Percentiles rank a stretch among this genome's conserved stretches.
These are phyloP conservation scores for Platanus orientalis DNA, from an alignment of 164 flowering plant genomes.

Conservation along the genomic window DNA sequence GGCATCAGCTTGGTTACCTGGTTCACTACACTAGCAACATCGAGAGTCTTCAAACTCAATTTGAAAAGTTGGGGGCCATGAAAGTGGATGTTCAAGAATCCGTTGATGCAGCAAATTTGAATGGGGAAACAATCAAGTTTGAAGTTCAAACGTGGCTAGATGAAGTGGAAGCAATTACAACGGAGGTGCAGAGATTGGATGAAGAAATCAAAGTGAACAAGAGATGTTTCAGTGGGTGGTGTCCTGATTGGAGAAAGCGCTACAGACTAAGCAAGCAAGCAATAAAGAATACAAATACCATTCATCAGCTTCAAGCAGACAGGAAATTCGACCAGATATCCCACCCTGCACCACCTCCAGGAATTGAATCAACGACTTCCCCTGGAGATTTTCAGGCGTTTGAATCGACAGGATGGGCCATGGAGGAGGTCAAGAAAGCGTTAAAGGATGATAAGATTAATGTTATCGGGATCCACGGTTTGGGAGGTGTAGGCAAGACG, in stretches of 20 bases:
- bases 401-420: background rate
- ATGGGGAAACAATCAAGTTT: background rate
- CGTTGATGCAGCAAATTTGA: background rate
- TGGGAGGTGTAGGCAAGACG: slow-evolving; percentile 10
- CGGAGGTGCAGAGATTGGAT: background rate
- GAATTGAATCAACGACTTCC: background rate
- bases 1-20: background rate
- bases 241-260: background rate
- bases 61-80: background rate
- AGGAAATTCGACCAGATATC: background rate
- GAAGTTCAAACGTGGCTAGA: background rate
- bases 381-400: background rate
- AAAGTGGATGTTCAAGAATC: background rate
- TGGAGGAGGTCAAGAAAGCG: background rate
- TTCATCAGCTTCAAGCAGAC: too few relatives aligned
- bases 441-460: background rate
- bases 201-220: background rate
- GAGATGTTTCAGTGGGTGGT: background rate
- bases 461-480: background rate
- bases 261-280: background rate
- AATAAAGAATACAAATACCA: background rate
- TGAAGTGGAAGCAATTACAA: background rate
- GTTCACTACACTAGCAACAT: background rate
- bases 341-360: background rate
- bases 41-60: background rate